Evolutionary conservation across 2,329 filamentous ascomycete species (phyloP).

Genomic region (Xylaria hypoxylon): DNA sequence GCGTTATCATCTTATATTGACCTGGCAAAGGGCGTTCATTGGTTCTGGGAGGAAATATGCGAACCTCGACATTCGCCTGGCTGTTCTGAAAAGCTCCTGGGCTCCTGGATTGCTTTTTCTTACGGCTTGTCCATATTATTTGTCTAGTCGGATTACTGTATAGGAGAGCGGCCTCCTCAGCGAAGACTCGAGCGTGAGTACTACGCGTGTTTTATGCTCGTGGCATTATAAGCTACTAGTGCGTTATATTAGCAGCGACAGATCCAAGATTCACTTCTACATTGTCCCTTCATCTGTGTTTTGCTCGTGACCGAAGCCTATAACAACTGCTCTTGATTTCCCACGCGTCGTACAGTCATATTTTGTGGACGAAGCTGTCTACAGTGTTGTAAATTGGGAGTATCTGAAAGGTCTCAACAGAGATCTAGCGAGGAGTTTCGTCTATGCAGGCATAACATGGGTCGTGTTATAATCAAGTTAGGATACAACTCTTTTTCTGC

Average conservation of each 20-base stretch:
- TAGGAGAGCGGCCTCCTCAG: neutral
- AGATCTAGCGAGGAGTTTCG: neutral
- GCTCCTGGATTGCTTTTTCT: neutral
- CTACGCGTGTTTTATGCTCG: neutral
- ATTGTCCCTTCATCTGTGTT: too few relatives aligned
- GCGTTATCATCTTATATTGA: conserved; percentile 8
- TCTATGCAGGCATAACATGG: too few relatives aligned
- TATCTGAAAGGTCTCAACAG: too few relatives aligned
- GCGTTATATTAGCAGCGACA: conserved; percentile 9
- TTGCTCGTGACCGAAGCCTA: neutral
- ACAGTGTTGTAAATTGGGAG: neutral
- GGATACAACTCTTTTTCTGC: too few relatives aligned
- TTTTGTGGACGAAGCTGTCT: neutral
- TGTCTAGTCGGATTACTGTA: neutral
- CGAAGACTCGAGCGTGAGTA: neutral
- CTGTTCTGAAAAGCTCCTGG: neutral
- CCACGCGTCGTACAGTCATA: too few relatives aligned
- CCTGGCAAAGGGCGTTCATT: conserved; percentile 21
- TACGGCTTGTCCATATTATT: neutral
- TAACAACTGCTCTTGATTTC: neutral
- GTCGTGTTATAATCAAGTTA: too few relatives aligned
- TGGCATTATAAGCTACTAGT: neutral
- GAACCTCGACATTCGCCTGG: conserved; percentile 4
- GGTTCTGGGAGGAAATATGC: conserved; percentile 13
- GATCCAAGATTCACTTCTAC: neutral